Percentiles rank a stretch among this genome's conserved stretches.
Conservation (phyloP, 192 early-diverging fungal genomes). For the Thoreauomyces humboldtii region DNA sequence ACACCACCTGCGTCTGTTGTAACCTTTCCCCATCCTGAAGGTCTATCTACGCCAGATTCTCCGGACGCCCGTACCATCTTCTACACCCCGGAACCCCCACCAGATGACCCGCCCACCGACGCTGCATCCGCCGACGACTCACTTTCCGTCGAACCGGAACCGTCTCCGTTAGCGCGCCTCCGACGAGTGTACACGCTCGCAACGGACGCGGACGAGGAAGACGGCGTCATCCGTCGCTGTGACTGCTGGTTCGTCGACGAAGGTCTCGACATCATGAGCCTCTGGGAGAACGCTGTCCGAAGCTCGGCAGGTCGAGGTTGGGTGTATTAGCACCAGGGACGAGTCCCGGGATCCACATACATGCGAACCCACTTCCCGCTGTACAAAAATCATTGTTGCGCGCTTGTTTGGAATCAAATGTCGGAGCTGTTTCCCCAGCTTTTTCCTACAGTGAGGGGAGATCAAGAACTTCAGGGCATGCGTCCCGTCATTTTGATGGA, state of each 20-base stretch:
- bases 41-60: no score
- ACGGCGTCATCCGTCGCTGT: slow-evolving; percentile 5
- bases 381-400: no score
- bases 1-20: no score
- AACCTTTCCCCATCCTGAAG: no score
- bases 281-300: slow-evolving; percentile 38
- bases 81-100: slow-evolving; percentile 1
- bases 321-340: neutral
- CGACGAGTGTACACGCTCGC: slow-evolving; percentile 17
- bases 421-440: no score
- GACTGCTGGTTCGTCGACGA: slow-evolving; percentile 51
- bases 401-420: no score
- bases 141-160: neutral
- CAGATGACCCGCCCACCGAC: neutral
- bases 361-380: no score
- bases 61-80: neutral
- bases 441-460: no score
- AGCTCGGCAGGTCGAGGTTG: slow-evolving; percentile 2
- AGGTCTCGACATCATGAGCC: slow-evolving; percentile 43
- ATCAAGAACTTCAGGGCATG: no score
- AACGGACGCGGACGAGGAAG: slow-evolving; percentile 21
- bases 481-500: no score
- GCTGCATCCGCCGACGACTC: no score
- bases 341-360: no score
- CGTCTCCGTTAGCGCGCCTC: neutral